Evolutionary conservation across 768 basidiomycete genomes (phyloP).

Genomic region (Paxillus involutus): DNA sequence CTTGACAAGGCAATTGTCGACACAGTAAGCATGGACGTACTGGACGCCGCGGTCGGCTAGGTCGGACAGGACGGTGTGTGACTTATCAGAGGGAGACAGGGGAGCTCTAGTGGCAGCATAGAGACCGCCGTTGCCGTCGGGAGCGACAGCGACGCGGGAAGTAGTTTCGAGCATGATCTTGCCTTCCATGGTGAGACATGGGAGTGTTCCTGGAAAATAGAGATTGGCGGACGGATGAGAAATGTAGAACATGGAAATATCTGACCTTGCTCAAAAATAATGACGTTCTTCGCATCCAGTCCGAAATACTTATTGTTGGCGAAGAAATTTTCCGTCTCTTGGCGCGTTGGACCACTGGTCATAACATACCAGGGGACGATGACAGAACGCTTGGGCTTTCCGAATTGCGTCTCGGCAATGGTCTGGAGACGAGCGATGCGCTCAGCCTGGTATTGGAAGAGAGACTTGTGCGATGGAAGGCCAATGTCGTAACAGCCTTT

Average conservation of each 20-base stretch:
- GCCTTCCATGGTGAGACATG: conserved; percentile 92
- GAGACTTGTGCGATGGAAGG: conserved; percentile 86
- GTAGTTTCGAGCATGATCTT: conserved; percentile 85
- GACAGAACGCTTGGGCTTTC: conserved; percentile 59
- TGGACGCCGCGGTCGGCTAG: conserved; percentile 71
- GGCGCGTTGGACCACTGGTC: conserved; percentile 95
- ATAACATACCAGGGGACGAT: conserved; percentile 97
- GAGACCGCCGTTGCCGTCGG: conserved; percentile 96
- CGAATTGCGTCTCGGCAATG: conserved; percentile 59
- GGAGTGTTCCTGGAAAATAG: conserved; percentile 73
- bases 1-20: conserved; percentile 97
- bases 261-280: conserved; percentile 96
- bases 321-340: conserved; percentile 86
- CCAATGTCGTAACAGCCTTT: conserved; percentile 99
- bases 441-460: conserved; percentile 98
- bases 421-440: conserved; percentile 83
- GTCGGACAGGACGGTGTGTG: conserved; percentile 81
- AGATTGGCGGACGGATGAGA: not conserved
- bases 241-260: conserved; percentile 4
- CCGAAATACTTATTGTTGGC: conserved; percentile 77
- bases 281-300: conserved; percentile 71
- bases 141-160: conserved; percentile 87
- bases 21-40: conserved; percentile 94
- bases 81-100: conserved; percentile 55
- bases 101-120: conserved; percentile 91